Evolutionary conservation across 805 yeast species (phyloP), one percentile per base, ranked within the genome.

Genomic region (Lipomyces yamadae): DNA sequence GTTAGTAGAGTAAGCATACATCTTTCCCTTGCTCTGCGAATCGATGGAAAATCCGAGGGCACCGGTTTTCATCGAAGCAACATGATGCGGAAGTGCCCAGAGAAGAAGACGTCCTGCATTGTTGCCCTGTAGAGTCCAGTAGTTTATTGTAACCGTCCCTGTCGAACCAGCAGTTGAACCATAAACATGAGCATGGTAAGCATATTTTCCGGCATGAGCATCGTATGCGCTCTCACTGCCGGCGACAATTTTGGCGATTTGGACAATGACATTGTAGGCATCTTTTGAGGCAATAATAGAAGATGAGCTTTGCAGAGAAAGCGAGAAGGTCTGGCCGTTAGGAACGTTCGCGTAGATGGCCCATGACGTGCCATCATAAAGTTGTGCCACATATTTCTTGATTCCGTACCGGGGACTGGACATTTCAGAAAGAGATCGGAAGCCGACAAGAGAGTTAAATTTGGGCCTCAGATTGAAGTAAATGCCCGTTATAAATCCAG

Each of bases 51-150:
- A 60, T 1, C 66, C 72, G 0, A 82, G 73, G n/a, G 74, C 74
- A 1, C 84, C 78, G 13, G n/a, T n/a, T 2, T 52, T 6, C n/a
- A 60, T 61, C 15, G 85, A 77, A 1, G 76, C 76, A 39, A 81
- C 81, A 70, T 88, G 91, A 76, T 89, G 95, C 13, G 93, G 91
- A 35, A 88, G 79, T 3, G 91, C 91, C 75, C 84, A 89, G 48
- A 88, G 76, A 33, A 88, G 75, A 0, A 81, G 75, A 0, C 70
- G 76, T 0, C 84, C 84, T 6, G 80, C 79, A 42, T 78, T 79
- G 4, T 86, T 77, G 74, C 3, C 82, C 80, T 34, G 70, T 48
- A n/a, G 35, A 48, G 59, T 58, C 18, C 60, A 35, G 66, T 52
- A 72, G 45, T 29, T 61, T 10, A 67, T 65, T 30, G 42, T 53